Evolutionary conservation across 371 early-diverging fungal species (phyloP), one percentile per base, ranked within the genome.

Genomic region (Mortierella polycephala): DNA sequence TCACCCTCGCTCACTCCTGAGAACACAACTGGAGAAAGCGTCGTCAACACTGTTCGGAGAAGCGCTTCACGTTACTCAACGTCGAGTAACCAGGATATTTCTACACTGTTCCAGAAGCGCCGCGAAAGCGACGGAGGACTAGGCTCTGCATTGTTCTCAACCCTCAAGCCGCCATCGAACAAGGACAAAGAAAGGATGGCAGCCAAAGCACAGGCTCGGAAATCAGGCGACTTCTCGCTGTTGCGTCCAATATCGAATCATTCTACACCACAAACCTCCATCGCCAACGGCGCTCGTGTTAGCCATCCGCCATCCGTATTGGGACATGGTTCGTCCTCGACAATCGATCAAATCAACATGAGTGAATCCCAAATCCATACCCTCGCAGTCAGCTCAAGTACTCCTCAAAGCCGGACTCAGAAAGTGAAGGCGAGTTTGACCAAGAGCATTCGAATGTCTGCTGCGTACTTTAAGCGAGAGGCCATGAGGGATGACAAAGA

Each of bases 381-480:
- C 30, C 30, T 30, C 30, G 30, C 30, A 30, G 30, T 30, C 30
- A 30, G 30, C 30, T 30, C 30, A 30, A 30, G 4, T 30, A 30
- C 4, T 4, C 4, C 30, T 30, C 20, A 49, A 66, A 39, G 65
- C 49, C 67, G 77, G 0, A 63, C 77, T 6, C 71, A 67, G 8
- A 76, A 76, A 41, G 68, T 76, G 8, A 71, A 64, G 40, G 71
- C 77, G 11, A 68, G 67, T 18, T 13, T 71, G 53, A 67, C 77
- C 18, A 71, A 64, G 68, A 76, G 77, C 23, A 57, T 76, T n/a
- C 67, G 77, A 4, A 12, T 76, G 10, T 76, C 76, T 1, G 69
- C 71, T 0, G 42, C 59, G 23, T 76, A 67, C 49, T 42, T 71
- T 7, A 67, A 64, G 46, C 55, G 59, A 44, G 64, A 42, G 7